Conservation (phyloP, 2,329 filamentous ascomycete species). For the Cladophialophora carrionii region DNA sequence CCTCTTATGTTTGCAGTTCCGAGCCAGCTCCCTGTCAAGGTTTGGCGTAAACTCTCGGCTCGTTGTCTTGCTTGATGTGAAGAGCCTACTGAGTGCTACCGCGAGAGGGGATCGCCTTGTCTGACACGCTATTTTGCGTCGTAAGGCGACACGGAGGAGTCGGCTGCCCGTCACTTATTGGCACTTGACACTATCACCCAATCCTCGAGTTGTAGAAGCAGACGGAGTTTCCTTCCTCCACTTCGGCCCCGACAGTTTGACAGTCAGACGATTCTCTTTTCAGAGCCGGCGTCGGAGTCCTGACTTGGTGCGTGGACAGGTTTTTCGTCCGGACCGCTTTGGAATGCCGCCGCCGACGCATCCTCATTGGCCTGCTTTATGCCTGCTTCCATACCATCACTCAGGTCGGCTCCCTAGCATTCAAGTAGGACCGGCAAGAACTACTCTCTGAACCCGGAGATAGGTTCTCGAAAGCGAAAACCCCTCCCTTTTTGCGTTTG, state of each 20-base stretch:
- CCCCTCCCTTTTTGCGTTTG: slow-evolving; percentile 1
- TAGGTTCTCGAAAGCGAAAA: not conserved
- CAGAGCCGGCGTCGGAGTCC: not conserved
- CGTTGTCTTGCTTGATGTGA: not conserved
- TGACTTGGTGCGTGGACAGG: not conserved
- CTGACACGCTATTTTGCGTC: not conserved
- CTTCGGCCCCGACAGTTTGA: not conserved
- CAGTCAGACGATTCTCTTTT: not conserved
- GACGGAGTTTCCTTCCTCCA: not conserved
- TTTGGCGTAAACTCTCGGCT: not conserved
- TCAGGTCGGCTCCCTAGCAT: not conserved
- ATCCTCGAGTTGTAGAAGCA: too few relatives aligned
- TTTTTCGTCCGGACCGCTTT: not conserved
- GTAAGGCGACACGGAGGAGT: too few relatives aligned
- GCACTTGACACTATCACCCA: too few relatives aligned
- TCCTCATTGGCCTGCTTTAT: not conserved
- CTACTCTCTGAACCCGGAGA: not conserved
- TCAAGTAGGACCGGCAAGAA: not conserved
- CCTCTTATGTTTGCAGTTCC: not conserved
- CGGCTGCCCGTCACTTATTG: too few relatives aligned
- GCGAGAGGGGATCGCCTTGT: not conserved
- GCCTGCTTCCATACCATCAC: not conserved
- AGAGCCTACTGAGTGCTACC: not conserved
- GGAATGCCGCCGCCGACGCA: not conserved
- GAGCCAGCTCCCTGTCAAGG: not conserved